Evolutionary conservation across 2,329 filamentous ascomycete genomes (phyloP).

Genomic region (Phaeosphaeria sp.): DNA sequence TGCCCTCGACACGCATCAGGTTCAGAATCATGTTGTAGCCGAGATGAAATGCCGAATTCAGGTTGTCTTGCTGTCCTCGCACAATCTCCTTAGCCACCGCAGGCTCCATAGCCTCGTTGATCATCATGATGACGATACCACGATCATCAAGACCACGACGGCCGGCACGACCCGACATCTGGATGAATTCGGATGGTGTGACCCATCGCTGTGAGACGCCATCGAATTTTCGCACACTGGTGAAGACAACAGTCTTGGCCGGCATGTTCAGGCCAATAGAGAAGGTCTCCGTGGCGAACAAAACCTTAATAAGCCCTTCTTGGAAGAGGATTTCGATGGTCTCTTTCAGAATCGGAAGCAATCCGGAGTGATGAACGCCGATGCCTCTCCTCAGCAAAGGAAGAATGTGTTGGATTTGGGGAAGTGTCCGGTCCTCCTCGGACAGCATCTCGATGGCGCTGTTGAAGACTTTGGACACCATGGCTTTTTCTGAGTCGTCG

Average conservation of each 20-base stretch:
- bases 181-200: slow-evolving; percentile 94
- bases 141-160: slow-evolving; percentile 96
- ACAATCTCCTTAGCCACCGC: slow-evolving; percentile 94
- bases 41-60: slow-evolving; percentile 97
- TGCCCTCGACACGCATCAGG: slow-evolving; percentile 95
- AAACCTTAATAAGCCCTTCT: slow-evolving; percentile 94
- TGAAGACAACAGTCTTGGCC: slow-evolving; percentile 99
- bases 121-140: slow-evolving; percentile 99
- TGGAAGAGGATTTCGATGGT: slow-evolving; percentile 99
- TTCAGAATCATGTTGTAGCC: slow-evolving; percentile 99
- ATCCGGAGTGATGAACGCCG: slow-evolving; percentile 94
- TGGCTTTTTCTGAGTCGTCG: slow-evolving; percentile 90
- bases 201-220: slow-evolving; percentile 81
- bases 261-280: slow-evolving; percentile 99
- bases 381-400: slow-evolving; percentile 90
- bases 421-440: slow-evolving; percentile 85
- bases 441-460: slow-evolving; percentile 93
- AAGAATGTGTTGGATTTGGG: slow-evolving; percentile 89
- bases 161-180: slow-evolving; percentile 97
- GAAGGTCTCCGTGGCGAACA: slow-evolving; percentile 98
- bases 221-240: slow-evolving; percentile 93
- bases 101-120: slow-evolving; percentile 94
- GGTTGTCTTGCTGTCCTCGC: slow-evolving; percentile 92
- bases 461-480: slow-evolving; percentile 92
- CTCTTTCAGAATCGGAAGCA: slow-evolving; percentile 95